Base-by-base conservation (phyloP, 495 filamentous ascomycete genomes). In the Annulohypoxylon bovei region DNA sequence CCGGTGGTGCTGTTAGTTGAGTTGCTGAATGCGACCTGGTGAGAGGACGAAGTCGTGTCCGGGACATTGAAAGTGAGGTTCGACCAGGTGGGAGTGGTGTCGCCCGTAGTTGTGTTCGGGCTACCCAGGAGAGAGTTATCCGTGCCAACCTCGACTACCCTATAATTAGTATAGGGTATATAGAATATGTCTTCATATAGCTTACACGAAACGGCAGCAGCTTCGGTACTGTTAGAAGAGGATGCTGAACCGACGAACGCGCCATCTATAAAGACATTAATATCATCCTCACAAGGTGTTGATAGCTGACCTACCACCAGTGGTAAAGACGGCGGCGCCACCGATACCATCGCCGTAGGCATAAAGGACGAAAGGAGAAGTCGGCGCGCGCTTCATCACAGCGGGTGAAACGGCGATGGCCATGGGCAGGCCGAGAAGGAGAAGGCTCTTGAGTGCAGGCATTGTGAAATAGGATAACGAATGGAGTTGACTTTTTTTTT, bases 281-380 rank as follows among this genome's bases (percentile, higher is more conserved):
- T 28, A 65, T 46, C 16, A 39, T 25, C 30, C 35, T 1, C 32
- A 9, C 25, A 28, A 14, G 20, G 11, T 22, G 9, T 28, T 30
- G 1, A 8, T 37, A 40, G 4, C 27, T 20, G 22, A 58, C 71
- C 32, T 66, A 78, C 80, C 74, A 11, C 80, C 78, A 30, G 75
- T 70, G 23, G 79, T 79, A 55, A 78, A 78, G 25, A 82, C 39
- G 7, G 72, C 72, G 23, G 80, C 70, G 3, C 80, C 79, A 9
- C 69, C 72, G 52, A 81, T 77, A 16, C 70, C 70, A 4, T 71
- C 71, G 6, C 77, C 78, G 35, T 82, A 81, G 11, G 77, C 78
- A 33, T 78, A 81, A 4, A 82, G 72, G 18, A 8, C 47, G 67
- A 80, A 82, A 18, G 56, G 54, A 0, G 40, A 7, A 37, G 20